Percentiles rank a stretch among this genome's conserved stretches.
Evolutionary conservation across 805 yeast species (phyloP).

Genomic region (Hanseniaspora mollemarum): DNA sequence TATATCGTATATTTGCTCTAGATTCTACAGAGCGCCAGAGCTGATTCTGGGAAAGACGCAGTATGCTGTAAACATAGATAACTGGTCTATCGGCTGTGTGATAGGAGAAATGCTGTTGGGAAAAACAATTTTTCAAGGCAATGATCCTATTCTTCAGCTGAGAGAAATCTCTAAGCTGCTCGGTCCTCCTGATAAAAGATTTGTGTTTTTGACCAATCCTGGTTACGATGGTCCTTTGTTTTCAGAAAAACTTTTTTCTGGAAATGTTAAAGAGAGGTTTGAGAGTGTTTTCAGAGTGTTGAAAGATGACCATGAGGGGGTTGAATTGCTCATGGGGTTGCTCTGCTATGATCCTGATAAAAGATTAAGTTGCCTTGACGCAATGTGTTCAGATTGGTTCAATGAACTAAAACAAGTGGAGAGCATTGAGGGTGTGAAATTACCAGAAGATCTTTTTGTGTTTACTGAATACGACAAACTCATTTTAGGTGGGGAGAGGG

Average conservation of each 20-base stretch:
- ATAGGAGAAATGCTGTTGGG: conserved; percentile 89
- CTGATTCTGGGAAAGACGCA: conserved; percentile 79
- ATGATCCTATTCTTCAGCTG: conserved; percentile 74
- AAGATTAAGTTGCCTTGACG: conserved; percentile 54
- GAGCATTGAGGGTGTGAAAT: conserved; percentile 13
- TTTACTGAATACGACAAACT: conserved; percentile 59
- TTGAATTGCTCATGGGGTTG: conserved; percentile 69
- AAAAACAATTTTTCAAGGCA: conserved; percentile 90
- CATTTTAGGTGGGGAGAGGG: conserved; percentile 28
- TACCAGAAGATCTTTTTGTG: conserved; percentile 46
- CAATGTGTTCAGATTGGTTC: conserved; percentile 26
- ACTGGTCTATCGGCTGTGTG: conserved; percentile 97
- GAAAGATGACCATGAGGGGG: conserved; percentile 72
- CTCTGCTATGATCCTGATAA: conserved; percentile 82
- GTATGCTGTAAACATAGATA: conserved; percentile 83
- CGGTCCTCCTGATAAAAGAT: conserved; percentile 74
- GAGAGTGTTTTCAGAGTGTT: conserved; percentile 47
- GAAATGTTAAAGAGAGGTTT: conserved; percentile 45
- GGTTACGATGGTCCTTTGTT: conserved; percentile 64
- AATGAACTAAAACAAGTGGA: conserved; percentile 56
- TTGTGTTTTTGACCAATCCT: conserved; percentile 63
- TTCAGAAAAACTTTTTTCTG: conserved; percentile 50
- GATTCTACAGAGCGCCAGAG: conserved; percentile 95
- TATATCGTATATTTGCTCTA: conserved; percentile 88
- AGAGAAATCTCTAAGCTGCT: conserved; percentile 80